Base-by-base conservation (phyloP, 2,329 filamentous ascomycete species). In the Emmonsia crescens region DNA sequence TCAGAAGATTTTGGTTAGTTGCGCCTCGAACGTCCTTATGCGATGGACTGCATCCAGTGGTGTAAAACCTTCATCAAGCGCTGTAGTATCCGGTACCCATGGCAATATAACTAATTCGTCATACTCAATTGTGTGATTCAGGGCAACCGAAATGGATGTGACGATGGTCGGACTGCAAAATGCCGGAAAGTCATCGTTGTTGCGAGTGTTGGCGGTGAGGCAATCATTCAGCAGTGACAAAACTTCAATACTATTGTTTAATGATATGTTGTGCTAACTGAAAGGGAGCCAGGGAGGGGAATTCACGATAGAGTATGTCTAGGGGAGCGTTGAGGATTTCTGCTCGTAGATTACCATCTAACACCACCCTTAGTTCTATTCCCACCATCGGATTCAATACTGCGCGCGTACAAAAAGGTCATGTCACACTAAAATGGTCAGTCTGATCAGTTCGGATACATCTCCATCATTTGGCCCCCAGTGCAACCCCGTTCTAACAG, bases 71-170 rank as follows among this genome's bases (percentile, higher is more conserved):
- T 42, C 38, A 40, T 49, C 36, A 21, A 29, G 36, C 24, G 16
- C 19, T n/a, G 42, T 21, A 16, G 16, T 29, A 55, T n/a, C 29
- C 27, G 27, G 56, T 29, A 8, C 14, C 5, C 24, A 40, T 36
- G 49, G 19, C 24, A 60, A 62, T 56, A 62, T 62, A 66, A 63
- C 66, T 69, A 21, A 61, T 44, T 42, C 40, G 38, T 48, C 57
- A 46, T 54, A 49, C 16, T 21, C 60, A 27, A 38, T 24, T 49
- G 19, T 31, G 12, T 38, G 31, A 33, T 72, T 66, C 70, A 96
- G 93, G 94, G 91, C 93, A 68, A 96, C 92, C 68, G 94, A 99
- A 81, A 96, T 99, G 92, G 94, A 99, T 78, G 93, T 99, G 74
- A 97, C 94, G 69, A 96, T 99, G 88, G 93, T 99, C 75, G 94